Conservation (phyloP, 768 basidiomycete genomes). For the Hericium erinaceus region DNA sequence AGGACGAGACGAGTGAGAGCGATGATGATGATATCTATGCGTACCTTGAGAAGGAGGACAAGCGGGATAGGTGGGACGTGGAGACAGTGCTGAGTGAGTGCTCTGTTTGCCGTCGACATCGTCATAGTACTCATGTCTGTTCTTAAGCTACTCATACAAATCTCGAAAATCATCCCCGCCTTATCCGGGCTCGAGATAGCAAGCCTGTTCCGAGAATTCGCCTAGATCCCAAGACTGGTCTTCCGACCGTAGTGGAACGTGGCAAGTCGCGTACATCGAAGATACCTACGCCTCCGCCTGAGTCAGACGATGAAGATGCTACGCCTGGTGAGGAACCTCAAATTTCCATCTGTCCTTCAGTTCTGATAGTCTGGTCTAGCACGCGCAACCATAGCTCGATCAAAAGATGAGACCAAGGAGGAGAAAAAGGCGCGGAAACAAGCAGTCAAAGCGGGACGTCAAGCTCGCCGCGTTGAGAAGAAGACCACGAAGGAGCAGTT, state of each 20-base stretch:
- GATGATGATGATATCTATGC: conserved; percentile 34
- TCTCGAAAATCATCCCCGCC: conserved; percentile 89
- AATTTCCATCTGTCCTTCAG: background rate
- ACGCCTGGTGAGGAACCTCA: background rate
- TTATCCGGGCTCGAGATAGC: conserved; percentile 62
- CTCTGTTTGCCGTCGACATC: background rate
- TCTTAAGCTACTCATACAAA: conserved; percentile 87
- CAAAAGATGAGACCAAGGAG: conserved; percentile 68
- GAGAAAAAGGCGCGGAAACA: conserved; percentile 67
- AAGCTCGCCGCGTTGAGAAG: conserved; percentile 56
- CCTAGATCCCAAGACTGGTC: conserved; percentile 68
- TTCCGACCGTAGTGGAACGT: conserved; percentile 38
- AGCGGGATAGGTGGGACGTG: conserved; percentile 86
- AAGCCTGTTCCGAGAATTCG: conserved; percentile 52
- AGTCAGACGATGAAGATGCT: background rate
- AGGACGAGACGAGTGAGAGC: conserved; percentile 30
- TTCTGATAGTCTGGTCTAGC: conserved; percentile 23
- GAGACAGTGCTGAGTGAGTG: conserved; percentile 88
- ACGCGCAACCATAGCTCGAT: conserved; percentile 51
- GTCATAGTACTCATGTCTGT: conserved; percentile 1
- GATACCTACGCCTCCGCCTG: background rate
- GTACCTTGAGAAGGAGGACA: conserved; percentile 35
- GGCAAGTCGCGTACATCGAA: conserved; percentile 10
- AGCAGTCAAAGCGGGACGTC: conserved; percentile 57
- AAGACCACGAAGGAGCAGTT: conserved; percentile 59